Evolutionary conservation across 495 filamentous ascomycete species (phyloP).

Genomic region (Aspergillus carlsbadensis): DNA sequence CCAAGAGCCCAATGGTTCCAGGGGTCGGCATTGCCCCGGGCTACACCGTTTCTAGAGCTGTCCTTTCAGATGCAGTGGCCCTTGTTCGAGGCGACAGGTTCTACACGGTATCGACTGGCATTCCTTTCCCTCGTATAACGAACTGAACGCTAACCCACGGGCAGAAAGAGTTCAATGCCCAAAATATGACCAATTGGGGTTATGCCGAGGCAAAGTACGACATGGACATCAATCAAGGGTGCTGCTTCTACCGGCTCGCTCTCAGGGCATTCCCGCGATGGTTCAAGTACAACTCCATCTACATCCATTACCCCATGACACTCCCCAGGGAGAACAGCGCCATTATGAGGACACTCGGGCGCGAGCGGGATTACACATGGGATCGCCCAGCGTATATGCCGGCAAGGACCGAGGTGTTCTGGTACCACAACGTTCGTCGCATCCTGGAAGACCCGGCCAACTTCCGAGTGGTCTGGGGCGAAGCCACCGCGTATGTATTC

Average conservation of each 20-base stretch:
- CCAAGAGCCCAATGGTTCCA: conserved; percentile 51
- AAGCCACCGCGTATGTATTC: conserved; percentile 54
- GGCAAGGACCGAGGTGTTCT: conserved; percentile 52
- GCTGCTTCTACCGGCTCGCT: conserved; percentile 80
- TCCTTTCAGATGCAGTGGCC: conserved; percentile 53
- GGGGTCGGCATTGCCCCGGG: conserved; percentile 54
- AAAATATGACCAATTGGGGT: conserved; percentile 76
- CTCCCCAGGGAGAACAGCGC: conserved; percentile 68
- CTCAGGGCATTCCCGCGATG: conserved; percentile 74
- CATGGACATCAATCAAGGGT: conserved; percentile 72
- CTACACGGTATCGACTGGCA: conserved; percentile 36
- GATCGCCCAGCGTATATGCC: conserved; percentile 56
- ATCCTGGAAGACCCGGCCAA: conserved; percentile 58
- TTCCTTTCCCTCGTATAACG: neutral
- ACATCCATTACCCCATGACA: conserved; percentile 82
- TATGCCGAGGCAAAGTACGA: conserved; percentile 70
- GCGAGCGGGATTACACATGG: conserved; percentile 69
- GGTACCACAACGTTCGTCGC: conserved; percentile 60
- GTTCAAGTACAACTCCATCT: conserved; percentile 76
- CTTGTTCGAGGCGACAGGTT: conserved; percentile 53
- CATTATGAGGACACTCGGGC: conserved; percentile 67
- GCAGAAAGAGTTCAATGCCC: conserved; percentile 63
- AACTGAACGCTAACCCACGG: neutral
- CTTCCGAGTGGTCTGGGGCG: conserved; percentile 65
- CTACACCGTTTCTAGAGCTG: conserved; percentile 55